Base-by-base conservation (phyloP, 179 eudicot genomes). In the Nepenthes alata region DNA sequence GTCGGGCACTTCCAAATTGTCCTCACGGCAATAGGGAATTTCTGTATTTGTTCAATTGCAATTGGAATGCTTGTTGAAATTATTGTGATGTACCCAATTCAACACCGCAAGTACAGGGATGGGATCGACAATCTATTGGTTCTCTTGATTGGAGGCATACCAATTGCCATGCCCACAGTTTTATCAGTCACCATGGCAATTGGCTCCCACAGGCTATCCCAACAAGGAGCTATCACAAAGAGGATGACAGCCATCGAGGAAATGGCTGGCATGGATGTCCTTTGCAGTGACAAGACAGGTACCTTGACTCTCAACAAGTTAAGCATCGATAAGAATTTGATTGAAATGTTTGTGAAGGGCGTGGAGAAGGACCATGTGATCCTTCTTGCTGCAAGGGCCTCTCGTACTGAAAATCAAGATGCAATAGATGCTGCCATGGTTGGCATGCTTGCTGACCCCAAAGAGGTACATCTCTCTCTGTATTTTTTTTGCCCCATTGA, bases 211-310 rank as follows among this genome's bases (percentile, higher is more conserved):
- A 81, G 83, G 65, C 56, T 85, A 36, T 80, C 91, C 13, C 83
- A 80, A 64, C 87, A 85, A 65, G 91, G 91, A 35, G 91, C 91
- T 35, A 85, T 85, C 38, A 85, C 91, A 3, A 85, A 85, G 80
- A 80, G 91, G 54, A 85, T 85, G 91, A 85, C 91, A 60, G 91
- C 91, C 60, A 85, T 85, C 60, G 91, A 85, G 72, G 91, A 85
- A 63, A 70, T 85, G 87, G 91, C 87, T 5, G 91, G 91, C 38
- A 85, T 85, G 91, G 87, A 85, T 67, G 91, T 83, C 38, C 78
- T 85, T 25, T 85, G 91, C 68, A 82, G 87, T 80, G 91, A 85
- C 37, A 85, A 85, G 77, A 85, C 90, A 2, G 90, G 90, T 38
- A 85, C 90, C 2, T 70, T 85, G 69, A 85, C 90, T 4, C 76